Evolutionary conservation across 2,329 filamentous ascomycete species (phyloP).

Genomic region (Cladobotryum protrusum): DNA sequence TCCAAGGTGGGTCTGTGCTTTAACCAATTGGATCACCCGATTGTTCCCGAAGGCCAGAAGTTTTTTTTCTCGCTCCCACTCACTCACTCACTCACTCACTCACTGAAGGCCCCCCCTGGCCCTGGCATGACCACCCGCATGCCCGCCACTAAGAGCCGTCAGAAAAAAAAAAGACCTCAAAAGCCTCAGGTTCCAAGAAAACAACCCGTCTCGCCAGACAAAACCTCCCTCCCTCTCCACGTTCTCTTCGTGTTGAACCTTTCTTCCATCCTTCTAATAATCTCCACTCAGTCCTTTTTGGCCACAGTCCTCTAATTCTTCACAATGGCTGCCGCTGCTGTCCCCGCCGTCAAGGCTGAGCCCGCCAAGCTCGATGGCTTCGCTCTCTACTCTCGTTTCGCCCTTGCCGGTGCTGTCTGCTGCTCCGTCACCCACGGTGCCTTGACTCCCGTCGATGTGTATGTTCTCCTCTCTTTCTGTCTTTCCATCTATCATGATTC

Average conservation of each 20-base stretch:
- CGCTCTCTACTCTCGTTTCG: conserved; percentile 88
- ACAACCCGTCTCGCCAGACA: conserved; percentile 5
- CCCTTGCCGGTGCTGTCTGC: conserved; percentile 95
- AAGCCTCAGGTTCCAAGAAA: conserved; percentile 7
- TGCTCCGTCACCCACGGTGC: conserved; percentile 96
- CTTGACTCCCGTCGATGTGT: conserved; percentile 99
- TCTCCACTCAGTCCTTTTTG: conserved; percentile 1
- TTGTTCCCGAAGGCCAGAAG: too few relatives aligned
- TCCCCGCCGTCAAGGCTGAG: conserved; percentile 29
- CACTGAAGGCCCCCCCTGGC: too few relatives aligned
- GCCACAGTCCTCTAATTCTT: neutral
- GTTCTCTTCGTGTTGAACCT: conserved; percentile 1
- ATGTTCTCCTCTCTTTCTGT: conserved; percentile 44
- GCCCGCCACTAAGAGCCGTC: neutral
- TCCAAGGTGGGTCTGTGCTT: too few relatives aligned
- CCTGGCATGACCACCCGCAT: too few relatives aligned
- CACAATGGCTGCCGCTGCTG: conserved; percentile 11
- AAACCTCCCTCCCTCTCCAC: neutral
- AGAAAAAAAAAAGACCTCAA: conserved; percentile 14
- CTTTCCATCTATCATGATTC: neutral
- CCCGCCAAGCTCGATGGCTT: conserved; percentile 44
- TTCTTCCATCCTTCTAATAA: conserved; percentile 2
- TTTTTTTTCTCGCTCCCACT: too few relatives aligned
- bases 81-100: too few relatives aligned
- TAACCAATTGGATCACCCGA: too few relatives aligned